phyloP scores from a whole-genome alignment of 306 rosid genomes.

The Leucaena leucocephala region DNA sequence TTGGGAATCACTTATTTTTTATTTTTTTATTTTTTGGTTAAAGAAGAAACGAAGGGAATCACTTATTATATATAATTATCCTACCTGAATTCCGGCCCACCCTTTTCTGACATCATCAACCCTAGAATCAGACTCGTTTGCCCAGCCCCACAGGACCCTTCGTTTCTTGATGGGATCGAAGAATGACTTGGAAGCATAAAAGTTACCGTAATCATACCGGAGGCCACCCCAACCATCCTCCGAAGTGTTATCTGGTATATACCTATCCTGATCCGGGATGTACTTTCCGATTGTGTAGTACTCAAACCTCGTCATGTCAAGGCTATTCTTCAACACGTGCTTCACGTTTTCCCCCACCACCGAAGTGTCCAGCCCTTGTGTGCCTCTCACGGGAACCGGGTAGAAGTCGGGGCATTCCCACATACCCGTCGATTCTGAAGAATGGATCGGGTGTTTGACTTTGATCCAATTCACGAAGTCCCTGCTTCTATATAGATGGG shows the following conservation, averaged over 20 bases:
- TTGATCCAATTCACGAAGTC: conserved; percentile 62
- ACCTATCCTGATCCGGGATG: conserved; percentile 39
- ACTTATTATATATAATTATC: neutral
- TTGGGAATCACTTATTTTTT: neutral
- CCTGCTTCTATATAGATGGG: conserved; percentile 61
- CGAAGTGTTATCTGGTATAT: conserved; percentile 54
- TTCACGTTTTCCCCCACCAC: conserved; percentile 40
- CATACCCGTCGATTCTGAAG: conserved; percentile 60
- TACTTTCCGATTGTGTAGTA: conserved; percentile 74
- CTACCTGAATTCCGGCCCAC: conserved; percentile 94
- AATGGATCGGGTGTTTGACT: conserved; percentile 75
- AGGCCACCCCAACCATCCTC: conserved; percentile 76
- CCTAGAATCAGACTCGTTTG: conserved; percentile 69
- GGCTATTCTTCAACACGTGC: conserved; percentile 71
- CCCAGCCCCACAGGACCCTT: conserved; percentile 92
- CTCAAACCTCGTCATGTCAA: conserved; percentile 76
- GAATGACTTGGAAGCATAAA: conserved; percentile 88
- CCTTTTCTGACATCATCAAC: conserved; percentile 55
- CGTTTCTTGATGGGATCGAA: conserved; percentile 59
- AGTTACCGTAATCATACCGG: conserved; percentile 88
- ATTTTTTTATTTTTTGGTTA: too few species aligned
- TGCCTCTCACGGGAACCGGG: conserved; percentile 51
- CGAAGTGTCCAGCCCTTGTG: conserved; percentile 57
- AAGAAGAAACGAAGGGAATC: too few species aligned
- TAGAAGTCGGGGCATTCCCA: conserved; percentile 93